phyloP scores from a whole-genome alignment of 2,329 filamentous ascomycete species.

The Ceratocystis colombiana region DNA sequence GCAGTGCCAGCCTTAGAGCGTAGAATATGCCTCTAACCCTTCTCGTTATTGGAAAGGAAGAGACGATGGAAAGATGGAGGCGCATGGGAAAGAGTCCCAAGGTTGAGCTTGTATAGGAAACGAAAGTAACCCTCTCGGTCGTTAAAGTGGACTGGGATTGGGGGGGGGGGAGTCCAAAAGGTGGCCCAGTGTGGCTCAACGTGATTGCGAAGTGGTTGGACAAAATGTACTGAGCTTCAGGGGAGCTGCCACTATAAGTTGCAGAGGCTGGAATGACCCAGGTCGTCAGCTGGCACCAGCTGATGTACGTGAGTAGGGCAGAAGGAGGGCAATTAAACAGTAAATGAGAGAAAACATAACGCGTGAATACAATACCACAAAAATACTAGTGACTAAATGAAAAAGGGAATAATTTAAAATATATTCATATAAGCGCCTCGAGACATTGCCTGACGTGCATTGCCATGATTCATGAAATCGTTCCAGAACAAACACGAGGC shows the following conservation, averaged over 20 bases:
- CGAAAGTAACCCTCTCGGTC: background rate
- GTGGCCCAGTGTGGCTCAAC: conserved; percentile 9
- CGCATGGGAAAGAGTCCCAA: conserved; percentile 23
- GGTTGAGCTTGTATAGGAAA: background rate
- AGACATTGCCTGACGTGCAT: background rate
- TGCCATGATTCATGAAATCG: background rate
- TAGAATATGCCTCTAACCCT: conserved; percentile 22
- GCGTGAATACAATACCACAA: background rate
- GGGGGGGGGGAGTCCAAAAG: background rate
- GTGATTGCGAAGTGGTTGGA: conserved; percentile 12
- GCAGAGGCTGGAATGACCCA: background rate
- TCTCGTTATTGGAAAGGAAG: conserved; percentile 22
- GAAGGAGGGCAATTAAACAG: background rate
- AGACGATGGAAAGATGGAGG: conserved; percentile 18
- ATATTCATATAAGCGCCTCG: background rate
- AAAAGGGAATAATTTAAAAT: background rate
- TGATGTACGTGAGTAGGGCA: background rate
- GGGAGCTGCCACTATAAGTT: background rate
- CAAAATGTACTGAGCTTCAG: background rate
- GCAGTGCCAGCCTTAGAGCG: conserved; percentile 16
- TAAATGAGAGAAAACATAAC: background rate
- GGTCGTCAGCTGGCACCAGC: background rate
- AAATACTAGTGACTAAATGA: background rate
- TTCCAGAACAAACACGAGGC: conserved; percentile 4
- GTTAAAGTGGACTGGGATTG: conserved; percentile 6